A percentile compares a stretch with the other conserved stretches of the same genome.
phyloP scores from a whole-genome alignment of 2,329 filamentous ascomycete species.

The Fusarium armeniacum region DNA sequence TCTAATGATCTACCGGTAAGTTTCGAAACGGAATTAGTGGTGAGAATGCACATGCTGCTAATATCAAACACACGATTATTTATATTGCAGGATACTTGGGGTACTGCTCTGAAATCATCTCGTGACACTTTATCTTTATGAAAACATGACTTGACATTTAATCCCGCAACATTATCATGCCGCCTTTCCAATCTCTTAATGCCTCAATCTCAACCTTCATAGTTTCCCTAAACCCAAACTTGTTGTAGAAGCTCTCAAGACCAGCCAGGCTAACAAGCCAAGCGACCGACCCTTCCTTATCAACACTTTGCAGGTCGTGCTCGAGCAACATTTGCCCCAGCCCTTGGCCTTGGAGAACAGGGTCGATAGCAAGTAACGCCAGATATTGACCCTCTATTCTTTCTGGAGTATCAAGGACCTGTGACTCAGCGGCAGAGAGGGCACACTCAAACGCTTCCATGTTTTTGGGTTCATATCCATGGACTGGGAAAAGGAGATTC shows the following conservation, averaged over 20 bases:
- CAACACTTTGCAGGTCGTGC: slow-evolving; percentile 8
- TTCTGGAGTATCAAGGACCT: background rate
- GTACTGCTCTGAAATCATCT: no score
- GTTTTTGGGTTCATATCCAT: background rate
- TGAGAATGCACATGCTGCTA: no score
- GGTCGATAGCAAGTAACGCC: slow-evolving; percentile 5
- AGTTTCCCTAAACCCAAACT: slow-evolving; percentile 1
- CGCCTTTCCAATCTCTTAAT: slow-evolving; percentile 5
- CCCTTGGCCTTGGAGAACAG: slow-evolving; percentile 11
- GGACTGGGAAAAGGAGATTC: slow-evolving; percentile 7
- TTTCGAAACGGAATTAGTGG: no score
- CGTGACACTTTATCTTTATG: no score
- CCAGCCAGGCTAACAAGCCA: slow-evolving; percentile 22
- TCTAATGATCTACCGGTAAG: no score
- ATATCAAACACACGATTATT: no score
- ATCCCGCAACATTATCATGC: slow-evolving; percentile 19
- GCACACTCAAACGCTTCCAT: background rate
- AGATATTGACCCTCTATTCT: slow-evolving; percentile 2
- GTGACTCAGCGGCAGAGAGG: background rate
- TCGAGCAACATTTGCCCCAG: slow-evolving; percentile 9
- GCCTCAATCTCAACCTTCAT: slow-evolving; percentile 4
- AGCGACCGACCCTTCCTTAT: background rate
- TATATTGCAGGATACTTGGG: no score
- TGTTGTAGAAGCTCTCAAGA: slow-evolving; percentile 2
- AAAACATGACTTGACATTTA: background rate